Base-by-base conservation (phyloP, 2,329 filamentous ascomycete genomes). In the Stemphylium vesicarium region DNA sequence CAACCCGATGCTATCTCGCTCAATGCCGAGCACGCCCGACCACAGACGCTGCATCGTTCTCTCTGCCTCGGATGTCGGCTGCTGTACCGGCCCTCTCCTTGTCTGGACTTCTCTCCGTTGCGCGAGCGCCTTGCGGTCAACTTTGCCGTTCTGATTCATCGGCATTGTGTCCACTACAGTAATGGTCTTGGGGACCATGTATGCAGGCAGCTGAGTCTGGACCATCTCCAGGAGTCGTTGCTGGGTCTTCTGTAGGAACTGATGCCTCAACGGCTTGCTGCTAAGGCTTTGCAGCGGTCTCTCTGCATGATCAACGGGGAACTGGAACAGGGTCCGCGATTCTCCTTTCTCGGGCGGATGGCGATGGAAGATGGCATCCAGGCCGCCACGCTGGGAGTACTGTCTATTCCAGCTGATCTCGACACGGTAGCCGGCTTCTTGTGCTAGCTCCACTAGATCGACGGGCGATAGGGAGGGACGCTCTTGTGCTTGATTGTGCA, bases 131-230 rank as follows among this genome's bases (percentile, higher is more conserved):
- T n/a, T n/a, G n/a, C n/a, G n/a, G n/a, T n/a, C n/a, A n/a, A n/a
- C n/a, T n/a, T n/a, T n/a, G n/a, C n/a, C n/a, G n/a, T n/a, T n/a
- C n/a, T n/a, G n/a, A n/a, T n/a, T n/a, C n/a, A n/a, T n/a, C n/a
- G n/a, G n/a, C n/a, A n/a, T n/a, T n/a, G n/a, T n/a, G n/a, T n/a
- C n/a, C n/a, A n/a, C n/a, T n/a, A n/a, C n/a, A n/a, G n/a, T n/a
- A n/a, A n/a, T n/a, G n/a, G n/a, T n/a, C n/a, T 45, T 31, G 7
- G 61, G 65, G 9, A 64, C 41, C 64, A 67, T 67, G 44, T 65
- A 65, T 10, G 53, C 32, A 3, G 62, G 62, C 6, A 65, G 38
- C 11, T 59, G 42, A 10, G 5, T n/a, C 39, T 40, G 9, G 2
- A 37, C 4, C 5, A 20, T 43, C 11, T 43, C 32, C 7, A 2